Base-by-base conservation (phyloP, 2,329 filamentous ascomycete species). In the Penicillium sp. region DNA sequence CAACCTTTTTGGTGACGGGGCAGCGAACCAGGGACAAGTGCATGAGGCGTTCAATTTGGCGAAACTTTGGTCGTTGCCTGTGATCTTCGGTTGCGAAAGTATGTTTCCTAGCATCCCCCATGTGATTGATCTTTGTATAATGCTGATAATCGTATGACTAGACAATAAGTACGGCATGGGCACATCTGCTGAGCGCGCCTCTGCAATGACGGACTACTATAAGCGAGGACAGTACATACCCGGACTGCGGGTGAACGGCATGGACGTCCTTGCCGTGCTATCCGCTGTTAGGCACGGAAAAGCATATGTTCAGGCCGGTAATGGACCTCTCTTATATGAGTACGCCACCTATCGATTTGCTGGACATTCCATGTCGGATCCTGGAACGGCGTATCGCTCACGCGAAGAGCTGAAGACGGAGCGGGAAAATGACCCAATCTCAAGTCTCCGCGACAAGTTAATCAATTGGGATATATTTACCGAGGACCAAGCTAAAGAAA, bases 151-250 rank as follows among this genome's bases (percentile, higher is more conserved):
- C 4, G 7, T 29, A 23, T 49, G 13, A 21, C 13, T 60, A 96
- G 93, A 98, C 87, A 98, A 98, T 90, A 97, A 97, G 83, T 98
- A 98, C 79, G 94, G 94, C 78, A 98, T 98, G 94, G 94, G 94
- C 81, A 98, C 94, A 62, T 90, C 94, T 58, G 93, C 93, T 69
- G 89, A 90, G 80, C 92, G 93, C 73, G 92, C 94, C 60, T 93
- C 93, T 57, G 94, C 93, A 71, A 83, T 97, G 77, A 97, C 94
- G 77, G 94, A 98, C 80, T 97, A 98, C 88, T 97, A 98, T 88
- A 97, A 97, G 89, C 93, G 94, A 82, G 94, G 93, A 69, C 93
- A 98, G 83, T 98, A 97, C 85, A 98, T 98, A 71, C 93, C 94
- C 55, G 94, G 94, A 82, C 88, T 98, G 72, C 97, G 97, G 86